These are phyloP conservation scores for Sporisorium iseilematis-ciliati DNA, from an alignment of 1,284 basidiomycete species.

Conservation along the genomic window DNA sequence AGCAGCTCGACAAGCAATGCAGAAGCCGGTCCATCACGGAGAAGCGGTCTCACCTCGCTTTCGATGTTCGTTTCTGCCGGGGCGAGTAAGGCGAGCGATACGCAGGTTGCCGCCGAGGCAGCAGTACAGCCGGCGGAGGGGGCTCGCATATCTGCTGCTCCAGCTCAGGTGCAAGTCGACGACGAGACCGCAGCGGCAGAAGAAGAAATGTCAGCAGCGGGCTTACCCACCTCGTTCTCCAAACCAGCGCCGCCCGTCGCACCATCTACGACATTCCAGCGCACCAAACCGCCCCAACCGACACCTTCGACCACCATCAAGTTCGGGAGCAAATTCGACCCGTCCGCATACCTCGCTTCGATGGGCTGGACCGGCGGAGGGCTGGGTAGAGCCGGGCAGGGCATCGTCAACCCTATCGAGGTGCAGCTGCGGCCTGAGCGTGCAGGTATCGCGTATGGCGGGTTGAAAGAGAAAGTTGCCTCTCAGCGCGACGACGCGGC, in stretches of 20 bases:
- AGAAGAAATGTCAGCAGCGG: constrained; percentile 16
- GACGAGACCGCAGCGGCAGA: neutral
- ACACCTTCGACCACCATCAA: constrained; percentile 39
- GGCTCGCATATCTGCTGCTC: neutral
- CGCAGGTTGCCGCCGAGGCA: neutral
- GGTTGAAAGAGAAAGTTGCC: constrained; percentile 61
- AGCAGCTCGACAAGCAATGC: constrained; percentile 6
- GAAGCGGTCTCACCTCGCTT: constrained; percentile 45
- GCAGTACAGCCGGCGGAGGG: neutral
- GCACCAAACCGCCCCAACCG: neutral
- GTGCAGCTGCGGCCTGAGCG: constrained; percentile 65
- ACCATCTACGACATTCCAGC: constrained; percentile 42
- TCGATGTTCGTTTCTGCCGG: constrained; percentile 52
- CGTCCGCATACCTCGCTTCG: constrained; percentile 60
- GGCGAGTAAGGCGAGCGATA: constrained; percentile 17
- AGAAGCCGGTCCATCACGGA: constrained; percentile 23
- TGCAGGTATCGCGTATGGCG: constrained; percentile 67
- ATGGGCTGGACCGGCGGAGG: constrained; percentile 70
- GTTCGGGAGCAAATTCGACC: constrained; percentile 62
- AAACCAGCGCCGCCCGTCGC: constrained; percentile 12
- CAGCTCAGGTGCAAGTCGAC: neutral
- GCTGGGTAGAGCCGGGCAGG: constrained; percentile 63
- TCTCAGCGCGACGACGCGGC: constrained; percentile 55
- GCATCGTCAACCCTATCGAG: constrained; percentile 67
- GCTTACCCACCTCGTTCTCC: constrained; percentile 33